These are phyloP conservation scores for Amylocarpus encephaloides DNA, from an alignment of 2,329 filamentous ascomycete genomes.

Conservation along the genomic window DNA sequence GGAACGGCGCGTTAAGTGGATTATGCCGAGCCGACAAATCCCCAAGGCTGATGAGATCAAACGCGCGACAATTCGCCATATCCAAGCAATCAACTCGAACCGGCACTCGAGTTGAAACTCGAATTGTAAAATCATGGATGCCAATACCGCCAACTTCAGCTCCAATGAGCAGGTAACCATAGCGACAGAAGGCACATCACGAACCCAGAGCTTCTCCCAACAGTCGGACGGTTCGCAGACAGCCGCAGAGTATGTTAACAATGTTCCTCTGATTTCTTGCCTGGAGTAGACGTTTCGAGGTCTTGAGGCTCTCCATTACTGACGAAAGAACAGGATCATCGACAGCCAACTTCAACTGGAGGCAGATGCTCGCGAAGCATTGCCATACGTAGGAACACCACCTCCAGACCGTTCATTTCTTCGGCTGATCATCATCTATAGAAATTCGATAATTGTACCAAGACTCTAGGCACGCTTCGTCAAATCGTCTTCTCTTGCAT, in stretches of 20 bases:
- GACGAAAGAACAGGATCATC: conserved; percentile 59
- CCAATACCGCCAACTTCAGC: conserved; percentile 27
- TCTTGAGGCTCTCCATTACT: conserved; percentile 1
- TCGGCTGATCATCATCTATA: conserved; percentile 33
- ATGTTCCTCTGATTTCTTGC: neutral
- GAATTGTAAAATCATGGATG: conserved; percentile 30
- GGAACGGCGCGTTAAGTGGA: conserved; percentile 20
- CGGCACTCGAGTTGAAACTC: too few relatives aligned
- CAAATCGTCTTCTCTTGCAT: conserved; percentile 89
- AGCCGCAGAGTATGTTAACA: conserved; percentile 35
- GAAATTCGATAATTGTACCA: conserved; percentile 92
- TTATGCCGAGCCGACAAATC: conserved; percentile 1
- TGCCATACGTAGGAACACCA: conserved; percentile 68
- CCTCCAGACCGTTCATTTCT: neutral
- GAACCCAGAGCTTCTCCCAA: conserved; percentile 55
- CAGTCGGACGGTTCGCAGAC: conserved; percentile 48
- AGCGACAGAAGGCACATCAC: conserved; percentile 28
- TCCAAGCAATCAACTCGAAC: too few relatives aligned
- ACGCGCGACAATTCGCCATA: neutral
- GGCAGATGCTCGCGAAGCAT: conserved; percentile 86
- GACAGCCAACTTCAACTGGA: conserved; percentile 84
- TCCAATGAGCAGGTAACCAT: conserved; percentile 9
- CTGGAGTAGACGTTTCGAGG: too few relatives aligned
- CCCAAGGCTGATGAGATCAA: conserved; percentile 16
- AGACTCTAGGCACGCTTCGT: conserved; percentile 78